Percentiles rank a stretch among this genome's conserved stretches.
Conservation (phyloP, 208 protist genomes). For the Naegleria fowleri region DNA sequence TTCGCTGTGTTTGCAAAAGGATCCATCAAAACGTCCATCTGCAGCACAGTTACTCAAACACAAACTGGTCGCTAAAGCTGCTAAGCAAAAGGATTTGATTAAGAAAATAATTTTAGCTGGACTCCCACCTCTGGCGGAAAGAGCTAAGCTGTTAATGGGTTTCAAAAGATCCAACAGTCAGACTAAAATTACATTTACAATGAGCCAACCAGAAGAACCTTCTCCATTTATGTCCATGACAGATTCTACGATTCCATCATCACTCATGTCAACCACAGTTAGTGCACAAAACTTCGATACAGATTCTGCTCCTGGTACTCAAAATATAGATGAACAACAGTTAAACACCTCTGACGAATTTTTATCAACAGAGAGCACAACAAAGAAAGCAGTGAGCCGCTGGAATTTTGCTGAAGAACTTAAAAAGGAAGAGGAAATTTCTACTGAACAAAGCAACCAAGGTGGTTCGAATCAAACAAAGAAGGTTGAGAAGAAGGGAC, state of each 20-base stretch:
- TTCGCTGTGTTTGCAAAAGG: slow-evolving; percentile 53
- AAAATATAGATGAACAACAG: too few species aligned
- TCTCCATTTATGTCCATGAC: neutral
- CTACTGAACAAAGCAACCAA: neutral
- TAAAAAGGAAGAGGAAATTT: neutral
- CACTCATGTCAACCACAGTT: neutral
- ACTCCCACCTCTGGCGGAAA: neutral
- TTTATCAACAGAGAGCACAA: neutral
- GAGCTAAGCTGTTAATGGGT: neutral
- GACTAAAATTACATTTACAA: neutral
- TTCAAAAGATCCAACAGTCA: neutral
- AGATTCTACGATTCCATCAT: neutral
- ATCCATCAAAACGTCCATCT: slow-evolving; percentile 50
- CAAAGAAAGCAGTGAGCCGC: neutral
- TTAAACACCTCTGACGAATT: too few species aligned
- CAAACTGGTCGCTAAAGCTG: slow-evolving; percentile 13
- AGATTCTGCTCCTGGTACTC: neutral
- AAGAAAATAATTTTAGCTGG: neutral
- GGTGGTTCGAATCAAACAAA: neutral
- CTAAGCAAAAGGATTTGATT: neutral
- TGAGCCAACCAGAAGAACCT: neutral
- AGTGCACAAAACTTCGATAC: neutral
- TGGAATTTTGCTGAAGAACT: neutral
- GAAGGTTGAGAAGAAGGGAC: neutral
- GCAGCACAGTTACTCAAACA: slow-evolving; percentile 50